Percentiles rank a stretch among this genome's conserved stretches.
Evolutionary conservation across 2,329 filamentous ascomycete genomes (phyloP).

Genomic region (Exophiala sideris): DNA sequence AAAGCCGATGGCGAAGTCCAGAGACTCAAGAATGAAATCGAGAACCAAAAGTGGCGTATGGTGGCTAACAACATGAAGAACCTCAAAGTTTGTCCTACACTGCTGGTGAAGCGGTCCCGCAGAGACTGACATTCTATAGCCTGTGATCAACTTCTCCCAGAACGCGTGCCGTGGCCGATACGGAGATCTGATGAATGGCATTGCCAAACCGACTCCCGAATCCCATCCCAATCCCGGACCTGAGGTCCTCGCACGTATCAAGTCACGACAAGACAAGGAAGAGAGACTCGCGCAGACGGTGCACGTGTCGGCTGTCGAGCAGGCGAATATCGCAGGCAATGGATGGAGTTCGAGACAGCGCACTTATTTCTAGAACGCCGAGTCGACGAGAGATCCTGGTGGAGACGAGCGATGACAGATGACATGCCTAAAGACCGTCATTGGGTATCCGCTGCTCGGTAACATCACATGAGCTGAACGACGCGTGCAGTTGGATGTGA

Average conservation of each 20-base stretch:
- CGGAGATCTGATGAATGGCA: constrained; percentile 40
- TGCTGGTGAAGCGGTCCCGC: neutral
- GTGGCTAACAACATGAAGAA: constrained; percentile 43
- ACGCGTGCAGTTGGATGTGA: too few relatives aligned
- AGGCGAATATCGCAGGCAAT: constrained; percentile 24
- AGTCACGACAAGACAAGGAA: constrained; percentile 24
- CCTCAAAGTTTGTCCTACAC: constrained; percentile 28
- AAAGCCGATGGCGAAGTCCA: constrained; percentile 44
- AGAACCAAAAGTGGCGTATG: constrained; percentile 45
- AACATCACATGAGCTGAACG: too few relatives aligned
- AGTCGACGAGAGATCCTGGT: too few relatives aligned
- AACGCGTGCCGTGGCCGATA: constrained; percentile 47
- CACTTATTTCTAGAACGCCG: constrained; percentile 16
- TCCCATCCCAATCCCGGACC: constrained; percentile 23
- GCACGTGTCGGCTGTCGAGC: constrained; percentile 1
- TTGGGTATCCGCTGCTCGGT: too few relatives aligned
- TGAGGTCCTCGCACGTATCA: constrained; percentile 25
- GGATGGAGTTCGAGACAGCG: constrained; percentile 24
- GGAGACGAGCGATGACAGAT: too few relatives aligned
- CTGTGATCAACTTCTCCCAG: constrained; percentile 42
- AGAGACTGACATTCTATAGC: constrained; percentile 20
- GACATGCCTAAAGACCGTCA: too few relatives aligned
- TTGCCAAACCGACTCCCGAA: constrained; percentile 44
- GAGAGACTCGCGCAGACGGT: constrained; percentile 16
- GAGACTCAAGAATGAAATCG: constrained; percentile 39